phyloP scores from a whole-genome alignment of 192 early-diverging fungal genomes.

The Entomortierella beljakovae region DNA sequence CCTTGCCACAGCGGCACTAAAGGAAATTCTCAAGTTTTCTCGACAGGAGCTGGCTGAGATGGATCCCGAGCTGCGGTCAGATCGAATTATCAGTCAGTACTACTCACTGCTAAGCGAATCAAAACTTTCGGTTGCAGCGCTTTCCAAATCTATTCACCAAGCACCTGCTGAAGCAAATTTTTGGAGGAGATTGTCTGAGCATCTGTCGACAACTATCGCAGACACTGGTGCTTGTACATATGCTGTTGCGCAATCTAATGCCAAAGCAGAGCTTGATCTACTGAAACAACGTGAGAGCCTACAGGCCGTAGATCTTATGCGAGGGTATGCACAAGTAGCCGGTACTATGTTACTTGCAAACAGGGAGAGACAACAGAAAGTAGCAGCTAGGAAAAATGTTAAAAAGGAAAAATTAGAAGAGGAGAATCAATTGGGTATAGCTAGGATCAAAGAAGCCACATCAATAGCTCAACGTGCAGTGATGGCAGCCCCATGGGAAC shows the following conservation, averaged over 20 bases:
- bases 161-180: slow-evolving; percentile 48
- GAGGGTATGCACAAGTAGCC: slow-evolving; percentile 54
- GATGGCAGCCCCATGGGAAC: slow-evolving; percentile 60
- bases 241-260: slow-evolving; percentile 48
- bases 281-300: slow-evolving; percentile 33
- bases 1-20: slow-evolving; percentile 71
- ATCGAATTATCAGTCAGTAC: slow-evolving; percentile 41
- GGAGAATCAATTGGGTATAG: slow-evolving; percentile 29
- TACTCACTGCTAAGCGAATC: slow-evolving; percentile 34
- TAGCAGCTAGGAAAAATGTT: slow-evolving; percentile 32
- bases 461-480: slow-evolving; percentile 54
- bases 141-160: slow-evolving; percentile 59
- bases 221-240: slow-evolving; percentile 16
- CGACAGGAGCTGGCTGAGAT: slow-evolving; percentile 54
- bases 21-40: slow-evolving; percentile 72
- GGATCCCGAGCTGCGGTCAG: slow-evolving; percentile 39
- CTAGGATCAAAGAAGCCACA: slow-evolving; percentile 13
- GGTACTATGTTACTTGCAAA: slow-evolving; percentile 44
- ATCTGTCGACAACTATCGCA: slow-evolving; percentile 31
- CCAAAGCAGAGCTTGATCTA: slow-evolving; percentile 34
- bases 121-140: slow-evolving; percentile 47
- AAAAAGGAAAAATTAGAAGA: slow-evolving; percentile 50
- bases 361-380: slow-evolving; percentile 34
- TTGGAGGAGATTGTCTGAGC: slow-evolving; percentile 56
- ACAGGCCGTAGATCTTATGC: slow-evolving; percentile 38